phyloP scores from a whole-genome alignment of 2,329 filamentous ascomycete species.

The Colletotrichum tofieldiae region DNA sequence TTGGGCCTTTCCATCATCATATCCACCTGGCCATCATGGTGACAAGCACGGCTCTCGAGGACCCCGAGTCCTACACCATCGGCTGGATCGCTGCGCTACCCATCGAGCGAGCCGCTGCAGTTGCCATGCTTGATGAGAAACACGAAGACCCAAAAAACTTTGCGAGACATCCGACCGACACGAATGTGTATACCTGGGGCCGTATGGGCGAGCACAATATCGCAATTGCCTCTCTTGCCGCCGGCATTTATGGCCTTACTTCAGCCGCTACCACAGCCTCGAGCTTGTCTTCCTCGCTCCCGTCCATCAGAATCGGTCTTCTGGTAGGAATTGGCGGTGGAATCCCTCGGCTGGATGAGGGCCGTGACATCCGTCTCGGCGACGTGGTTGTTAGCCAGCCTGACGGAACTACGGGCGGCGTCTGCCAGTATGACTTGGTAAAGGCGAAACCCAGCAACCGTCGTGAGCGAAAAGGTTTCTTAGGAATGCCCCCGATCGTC shows the following conservation, averaged over 20 bases:
- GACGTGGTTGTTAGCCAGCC: slow-evolving; percentile 44
- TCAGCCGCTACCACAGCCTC: not conserved
- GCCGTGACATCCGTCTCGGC: slow-evolving; percentile 38
- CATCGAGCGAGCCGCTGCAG: not conserved
- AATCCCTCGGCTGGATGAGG: slow-evolving; percentile 35
- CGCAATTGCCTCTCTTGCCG: not conserved
- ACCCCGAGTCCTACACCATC: not conserved
- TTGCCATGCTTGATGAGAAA: not conserved
- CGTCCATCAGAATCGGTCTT: slow-evolving; percentile 15
- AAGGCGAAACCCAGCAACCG: not conserved
- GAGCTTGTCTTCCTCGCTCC: not conserved
- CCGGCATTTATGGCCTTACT: not conserved
- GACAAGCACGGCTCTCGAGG: not conserved
- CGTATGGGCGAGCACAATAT: not conserved
- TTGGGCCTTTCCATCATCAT: too few species aligned
- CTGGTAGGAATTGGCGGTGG: slow-evolving; percentile 49
- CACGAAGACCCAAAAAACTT: not conserved
- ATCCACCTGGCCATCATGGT: too few species aligned
- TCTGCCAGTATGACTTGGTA: slow-evolving; percentile 41
- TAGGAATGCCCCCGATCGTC: slow-evolving; percentile 22
- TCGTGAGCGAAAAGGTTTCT: not conserved
- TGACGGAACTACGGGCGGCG: slow-evolving; percentile 3
- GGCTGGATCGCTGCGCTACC: not conserved
- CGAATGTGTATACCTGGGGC: not conserved
- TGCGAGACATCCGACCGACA: not conserved